phyloP scores from a whole-genome alignment of 345 rosid genomes.

The Isatis tinctoria region DNA sequence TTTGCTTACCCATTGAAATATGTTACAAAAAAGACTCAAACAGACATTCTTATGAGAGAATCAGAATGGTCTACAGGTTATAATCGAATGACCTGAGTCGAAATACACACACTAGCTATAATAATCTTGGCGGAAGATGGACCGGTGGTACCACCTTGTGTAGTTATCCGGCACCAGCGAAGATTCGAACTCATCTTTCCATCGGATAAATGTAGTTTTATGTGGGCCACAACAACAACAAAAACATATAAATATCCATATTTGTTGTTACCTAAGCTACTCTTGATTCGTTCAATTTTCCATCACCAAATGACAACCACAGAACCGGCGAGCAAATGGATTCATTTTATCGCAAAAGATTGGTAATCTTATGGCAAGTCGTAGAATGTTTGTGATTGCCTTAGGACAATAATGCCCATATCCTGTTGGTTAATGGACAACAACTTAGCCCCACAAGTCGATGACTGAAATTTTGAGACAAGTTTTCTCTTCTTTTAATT shows the following conservation, averaged over 20 bases:
- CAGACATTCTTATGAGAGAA: neutral
- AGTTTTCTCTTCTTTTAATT: neutral
- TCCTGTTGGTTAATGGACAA: conserved; percentile 20
- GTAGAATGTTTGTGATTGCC: conserved; percentile 12
- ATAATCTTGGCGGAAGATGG: conserved; percentile 5
- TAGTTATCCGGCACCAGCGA: conserved; percentile 18
- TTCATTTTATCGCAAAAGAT: neutral
- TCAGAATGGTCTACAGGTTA: neutral
- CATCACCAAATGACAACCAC: conserved; percentile 19
- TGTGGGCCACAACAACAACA: neutral
- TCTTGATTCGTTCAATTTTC: neutral
- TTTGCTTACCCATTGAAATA: neutral
- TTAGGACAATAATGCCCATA: neutral
- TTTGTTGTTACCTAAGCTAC: conserved; percentile 15
- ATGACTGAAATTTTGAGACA: conserved; percentile 9
- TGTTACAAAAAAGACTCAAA: neutral
- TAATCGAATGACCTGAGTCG: neutral
- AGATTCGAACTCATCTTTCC: conserved; percentile 21
- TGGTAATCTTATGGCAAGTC: conserved; percentile 8
- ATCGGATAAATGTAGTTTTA: conserved; percentile 9
- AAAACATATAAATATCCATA: conserved; percentile 3
- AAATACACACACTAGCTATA: neutral
- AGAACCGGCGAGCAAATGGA: conserved; percentile 1
- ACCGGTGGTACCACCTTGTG: conserved; percentile 20
- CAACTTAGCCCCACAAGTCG: conserved; percentile 16